A percentile compares a stretch with the other conserved stretches of the same genome.
phyloP scores from a whole-genome alignment of 2,329 filamentous ascomycete genomes.

The Triangularia setosa region DNA sequence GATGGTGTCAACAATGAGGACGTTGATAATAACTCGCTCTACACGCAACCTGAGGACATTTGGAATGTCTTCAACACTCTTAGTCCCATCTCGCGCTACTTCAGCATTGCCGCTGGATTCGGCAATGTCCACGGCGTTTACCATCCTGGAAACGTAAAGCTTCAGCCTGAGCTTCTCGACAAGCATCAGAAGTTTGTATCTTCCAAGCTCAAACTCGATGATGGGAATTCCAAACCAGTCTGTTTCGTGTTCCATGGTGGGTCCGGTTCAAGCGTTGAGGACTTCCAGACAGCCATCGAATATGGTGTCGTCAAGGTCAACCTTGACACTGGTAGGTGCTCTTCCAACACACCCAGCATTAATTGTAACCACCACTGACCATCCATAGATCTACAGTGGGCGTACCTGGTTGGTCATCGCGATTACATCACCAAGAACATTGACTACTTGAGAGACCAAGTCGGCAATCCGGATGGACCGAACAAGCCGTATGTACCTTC shows the following conservation, averaged over 20 bases:
- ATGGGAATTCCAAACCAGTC: constrained; percentile 81
- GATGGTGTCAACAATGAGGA: constrained; percentile 22
- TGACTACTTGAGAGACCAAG: constrained; percentile 81
- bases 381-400: constrained; percentile 87
- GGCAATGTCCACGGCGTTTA: constrained; percentile 98
- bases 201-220: constrained; percentile 45
- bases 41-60: constrained; percentile 97
- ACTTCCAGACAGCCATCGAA: constrained; percentile 83
- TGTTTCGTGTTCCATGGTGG: constrained; percentile 99
- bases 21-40: constrained; percentile 27
- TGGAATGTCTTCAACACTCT: constrained; percentile 84
- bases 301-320: constrained; percentile 97
- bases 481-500: constrained; percentile 71
- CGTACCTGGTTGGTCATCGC: constrained; percentile 61
- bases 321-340: constrained; percentile 61
- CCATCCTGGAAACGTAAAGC: constrained; percentile 57
- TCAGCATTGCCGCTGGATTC: constrained; percentile 97
- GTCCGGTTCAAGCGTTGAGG: constrained; percentile 83
- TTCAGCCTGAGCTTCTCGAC: constrained; percentile 84
- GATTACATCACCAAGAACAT: constrained; percentile 94
- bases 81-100: constrained; percentile 84
- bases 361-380: no score
- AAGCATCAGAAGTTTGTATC: constrained; percentile 95
- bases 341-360: no score
- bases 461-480: constrained; percentile 87